These are phyloP conservation scores for Flueggea neowawraea DNA, from an alignment of 441 rosid species.

Conservation along the genomic window DNA sequence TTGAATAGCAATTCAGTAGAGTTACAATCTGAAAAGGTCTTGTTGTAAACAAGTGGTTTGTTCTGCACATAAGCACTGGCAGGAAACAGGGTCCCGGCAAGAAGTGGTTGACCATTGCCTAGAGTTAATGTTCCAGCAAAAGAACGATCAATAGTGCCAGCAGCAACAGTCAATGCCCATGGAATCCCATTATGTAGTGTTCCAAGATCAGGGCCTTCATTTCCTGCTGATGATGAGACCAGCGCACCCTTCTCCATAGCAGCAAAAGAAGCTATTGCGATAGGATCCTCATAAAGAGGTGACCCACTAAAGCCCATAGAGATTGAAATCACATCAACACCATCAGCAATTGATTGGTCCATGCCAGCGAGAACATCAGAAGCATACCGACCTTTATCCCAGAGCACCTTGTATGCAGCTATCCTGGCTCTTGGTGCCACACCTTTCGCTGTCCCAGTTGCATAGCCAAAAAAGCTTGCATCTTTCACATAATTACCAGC, in stretches of 20 bases:
- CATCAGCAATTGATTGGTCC: slow-evolving; percentile 47
- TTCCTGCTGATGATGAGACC: slow-evolving; percentile 55
- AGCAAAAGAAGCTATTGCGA: slow-evolving; percentile 53
- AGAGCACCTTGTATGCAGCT: slow-evolving; percentile 51
- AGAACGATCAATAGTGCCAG: slow-evolving; percentile 44
- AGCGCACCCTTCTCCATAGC: slow-evolving; percentile 46
- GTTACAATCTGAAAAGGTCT: slow-evolving; percentile 30
- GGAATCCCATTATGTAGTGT: slow-evolving; percentile 52
- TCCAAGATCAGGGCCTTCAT: slow-evolving; percentile 25
- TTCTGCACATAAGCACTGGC: slow-evolving; percentile 24
- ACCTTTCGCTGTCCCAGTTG: slow-evolving; percentile 47
- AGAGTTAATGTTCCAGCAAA: slow-evolving; percentile 33
- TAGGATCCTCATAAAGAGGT: slow-evolving; percentile 41
- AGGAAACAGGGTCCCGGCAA: slow-evolving; percentile 39
- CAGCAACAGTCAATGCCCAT: slow-evolving; percentile 50
- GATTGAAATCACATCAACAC: slow-evolving; percentile 52
- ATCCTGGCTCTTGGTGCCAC: slow-evolving; percentile 35
- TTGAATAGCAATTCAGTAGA: slow-evolving; percentile 22
- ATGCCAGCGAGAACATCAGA: slow-evolving; percentile 55
- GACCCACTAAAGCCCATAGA: slow-evolving; percentile 41
- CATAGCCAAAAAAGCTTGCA: slow-evolving; percentile 40
- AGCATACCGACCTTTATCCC: slow-evolving; percentile 33
- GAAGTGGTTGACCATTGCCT: slow-evolving; percentile 30
- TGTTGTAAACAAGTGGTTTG: slow-evolving; percentile 25
- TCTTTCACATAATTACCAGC: slow-evolving; percentile 38